A percentile compares a stretch with the other conserved stretches of the same genome.
Evolutionary conservation across 805 yeast genomes (phyloP).

Genomic region (Metschnikowia arizonensis): DNA sequence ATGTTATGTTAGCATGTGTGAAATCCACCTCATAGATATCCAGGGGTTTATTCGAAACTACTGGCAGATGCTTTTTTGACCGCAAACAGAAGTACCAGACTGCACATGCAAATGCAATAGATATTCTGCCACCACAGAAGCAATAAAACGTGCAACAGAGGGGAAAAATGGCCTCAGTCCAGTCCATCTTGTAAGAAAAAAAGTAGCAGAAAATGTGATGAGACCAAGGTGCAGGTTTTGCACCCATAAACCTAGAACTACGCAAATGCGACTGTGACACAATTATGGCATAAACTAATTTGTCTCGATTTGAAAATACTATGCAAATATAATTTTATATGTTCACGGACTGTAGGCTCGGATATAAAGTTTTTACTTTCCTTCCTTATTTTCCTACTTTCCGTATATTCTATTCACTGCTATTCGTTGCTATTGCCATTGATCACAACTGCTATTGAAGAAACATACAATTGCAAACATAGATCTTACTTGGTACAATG

Average conservation of each 20-base stretch:
- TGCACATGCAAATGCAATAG: slow-evolving; percentile 27
- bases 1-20: slow-evolving; percentile 32
- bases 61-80: background rate
- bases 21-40: slow-evolving; percentile 42
- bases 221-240: slow-evolving; percentile 19
- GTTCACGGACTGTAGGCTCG: background rate
- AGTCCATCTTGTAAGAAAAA: slow-evolving; percentile 15
- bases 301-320: background rate
- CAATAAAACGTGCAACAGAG: slow-evolving; percentile 29
- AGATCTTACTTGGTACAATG: background rate
- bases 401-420: background rate
- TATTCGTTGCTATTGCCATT: slow-evolving; percentile 2
- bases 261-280: slow-evolving; percentile 5
- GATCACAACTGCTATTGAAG: background rate
- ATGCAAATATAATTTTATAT: background rate
- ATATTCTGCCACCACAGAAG: slow-evolving; percentile 42
- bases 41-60: slow-evolving; percentile 20
- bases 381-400: background rate
- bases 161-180: slow-evolving; percentile 15
- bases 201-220: slow-evolving; percentile 18
- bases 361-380: background rate
- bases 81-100: slow-evolving; percentile 10
- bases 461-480: background rate
- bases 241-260: slow-evolving; percentile 15
- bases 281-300: slow-evolving; percentile 3